phyloP scores from a whole-genome alignment of 805 yeast species.

The Cyberlindnera maritima region DNA sequence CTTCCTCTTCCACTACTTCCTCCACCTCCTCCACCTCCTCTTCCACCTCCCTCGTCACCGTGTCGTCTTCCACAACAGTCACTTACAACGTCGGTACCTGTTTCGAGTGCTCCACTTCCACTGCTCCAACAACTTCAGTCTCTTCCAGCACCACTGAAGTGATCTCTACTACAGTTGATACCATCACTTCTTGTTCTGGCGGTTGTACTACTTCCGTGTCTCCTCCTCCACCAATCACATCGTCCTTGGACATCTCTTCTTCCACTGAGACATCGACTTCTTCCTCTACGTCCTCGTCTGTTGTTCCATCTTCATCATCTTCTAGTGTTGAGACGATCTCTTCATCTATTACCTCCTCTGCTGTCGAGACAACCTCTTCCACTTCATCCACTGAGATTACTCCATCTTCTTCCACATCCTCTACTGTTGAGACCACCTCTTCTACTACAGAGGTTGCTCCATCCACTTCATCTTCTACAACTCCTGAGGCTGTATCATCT shows the following conservation, averaged over 20 bases:
- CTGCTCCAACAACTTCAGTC: background rate
- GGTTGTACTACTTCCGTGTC: constrained; percentile 6
- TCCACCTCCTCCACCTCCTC: background rate
- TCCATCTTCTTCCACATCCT: background rate
- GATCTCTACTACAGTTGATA: constrained; percentile 1
- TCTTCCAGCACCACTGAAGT: background rate
- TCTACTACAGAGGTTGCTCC: background rate
- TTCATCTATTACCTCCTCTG: no score
- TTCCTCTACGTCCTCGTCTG: no score
- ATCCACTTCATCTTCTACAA: no score
- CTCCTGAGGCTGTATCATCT: no score
- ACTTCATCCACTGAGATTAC: background rate
- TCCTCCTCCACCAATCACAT: constrained; percentile 1
- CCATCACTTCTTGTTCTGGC: constrained; percentile 10
- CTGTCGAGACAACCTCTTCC: background rate
- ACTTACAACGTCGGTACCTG: constrained; percentile 4
- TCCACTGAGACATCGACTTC: background rate
- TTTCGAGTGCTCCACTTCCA: constrained; percentile 4
- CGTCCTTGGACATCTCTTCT: background rate
- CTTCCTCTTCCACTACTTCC: background rate
- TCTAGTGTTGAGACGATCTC: no score
- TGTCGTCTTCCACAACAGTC: background rate
- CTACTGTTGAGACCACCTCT: background rate
- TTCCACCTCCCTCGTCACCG: background rate
- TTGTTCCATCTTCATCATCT: no score